phyloP scores from a whole-genome alignment of 2,329 filamentous ascomycete species.

The Cordyceps tenuipes region DNA sequence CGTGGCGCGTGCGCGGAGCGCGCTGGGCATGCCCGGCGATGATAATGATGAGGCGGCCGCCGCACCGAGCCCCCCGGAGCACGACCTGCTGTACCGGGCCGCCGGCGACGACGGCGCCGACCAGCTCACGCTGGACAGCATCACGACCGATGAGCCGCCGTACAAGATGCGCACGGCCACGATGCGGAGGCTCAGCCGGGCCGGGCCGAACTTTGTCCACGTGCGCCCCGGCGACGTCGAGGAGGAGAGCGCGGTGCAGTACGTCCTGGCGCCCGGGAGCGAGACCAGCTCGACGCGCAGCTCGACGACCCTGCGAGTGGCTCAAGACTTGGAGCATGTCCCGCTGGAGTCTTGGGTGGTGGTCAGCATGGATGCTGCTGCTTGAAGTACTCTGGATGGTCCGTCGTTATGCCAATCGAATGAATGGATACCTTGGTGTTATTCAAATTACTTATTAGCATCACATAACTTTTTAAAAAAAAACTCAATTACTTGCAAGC shows the following conservation, averaged over 20 bases:
- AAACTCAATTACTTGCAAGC: constrained; percentile 10
- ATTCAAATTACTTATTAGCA: too few relatives aligned
- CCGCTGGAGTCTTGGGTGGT: not conserved
- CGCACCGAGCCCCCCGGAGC: not conserved
- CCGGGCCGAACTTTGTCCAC: too few relatives aligned
- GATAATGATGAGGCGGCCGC: not conserved
- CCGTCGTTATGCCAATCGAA: not conserved
- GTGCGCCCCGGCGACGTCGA: not conserved
- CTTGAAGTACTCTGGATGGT: not conserved
- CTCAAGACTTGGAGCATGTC: constrained; percentile 1
- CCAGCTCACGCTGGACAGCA: not conserved
- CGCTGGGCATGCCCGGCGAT: not conserved
- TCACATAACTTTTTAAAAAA: too few relatives aligned
- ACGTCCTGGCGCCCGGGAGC: not conserved
- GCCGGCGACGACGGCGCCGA: not conserved
- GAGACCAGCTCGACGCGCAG: constrained; percentile 2
- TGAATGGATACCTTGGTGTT: too few relatives aligned
- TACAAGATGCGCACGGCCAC: constrained; percentile 2
- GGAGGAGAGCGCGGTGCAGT: constrained; percentile 3
- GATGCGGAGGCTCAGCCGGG: not conserved
- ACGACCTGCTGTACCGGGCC: not conserved
- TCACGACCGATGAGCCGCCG: constrained; percentile 1
- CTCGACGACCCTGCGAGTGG: constrained; percentile 3
- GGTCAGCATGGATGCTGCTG: not conserved
- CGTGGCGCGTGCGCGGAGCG: constrained; percentile 1